Evolutionary conservation across 2,329 filamentous ascomycete species (phyloP), one percentile per base, ranked within the genome.

Genomic region (Fusarium duplospermum): DNA sequence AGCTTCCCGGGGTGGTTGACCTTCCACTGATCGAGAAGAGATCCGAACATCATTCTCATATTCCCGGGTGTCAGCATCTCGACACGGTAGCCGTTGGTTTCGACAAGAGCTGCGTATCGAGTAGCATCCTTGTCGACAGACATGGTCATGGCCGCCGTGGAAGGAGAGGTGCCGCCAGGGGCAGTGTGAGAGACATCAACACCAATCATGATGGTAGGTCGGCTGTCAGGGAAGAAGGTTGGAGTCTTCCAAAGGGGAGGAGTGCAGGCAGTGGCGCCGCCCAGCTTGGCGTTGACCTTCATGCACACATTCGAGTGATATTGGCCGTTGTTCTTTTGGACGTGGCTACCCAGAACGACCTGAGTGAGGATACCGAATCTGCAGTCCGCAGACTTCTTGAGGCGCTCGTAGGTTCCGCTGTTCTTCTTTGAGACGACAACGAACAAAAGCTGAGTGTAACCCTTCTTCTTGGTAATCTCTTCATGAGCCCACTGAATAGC

Each of bases 271-370:
- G 94, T 98, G 0, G 90, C 89, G 7, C 96, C 96, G 16, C 96
- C 96, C 3, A 99, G 89, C 85, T 99, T 99, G 4, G 94, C 93
- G 77, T 99, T 98, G 74, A 99, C 91, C 85, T 99, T 99, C 94
- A 99, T 96, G 73, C 91, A 89, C 0, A 99, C 94, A 71, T 99
- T 99, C 1, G 94, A 96, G 78, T 94, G 93, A 83, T 98, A 98
- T 78, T 99, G 96, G 0, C 88, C 88, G 24, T 93, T 90, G 18
- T 89, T 90, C 80, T 92, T 93, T 40, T 84, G 77, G 1, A 96
- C 93, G 68, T 97, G 93, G 0, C 84, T 84, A 3, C 87, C 85
- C 74, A 95, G 92, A n/a, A 98, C 80, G 71, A 95, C 93, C 80
- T 98, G 96, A 0, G 94, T 94, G 0, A 94, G 87, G 16, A 95